A percentile compares a stretch with the other conserved stretches of the same genome.
These are phyloP conservation scores for Diospyros lotus DNA, from an alignment of 148 eudicot species.

Conservation along the genomic window DNA sequence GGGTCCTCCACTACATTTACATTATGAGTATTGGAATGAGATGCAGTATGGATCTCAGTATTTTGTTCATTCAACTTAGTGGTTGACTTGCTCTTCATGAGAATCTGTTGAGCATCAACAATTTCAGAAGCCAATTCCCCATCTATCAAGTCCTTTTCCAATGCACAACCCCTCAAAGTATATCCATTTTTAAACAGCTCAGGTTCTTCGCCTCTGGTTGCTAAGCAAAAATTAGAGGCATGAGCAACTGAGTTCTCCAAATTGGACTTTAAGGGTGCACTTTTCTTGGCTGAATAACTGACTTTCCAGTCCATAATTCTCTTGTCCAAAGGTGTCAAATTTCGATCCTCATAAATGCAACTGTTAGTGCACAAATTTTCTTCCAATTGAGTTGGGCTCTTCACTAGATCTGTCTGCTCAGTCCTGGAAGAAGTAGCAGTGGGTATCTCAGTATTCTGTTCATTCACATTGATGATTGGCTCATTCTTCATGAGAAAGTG, in stretches of 20 bases:
- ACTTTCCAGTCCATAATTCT: not conserved
- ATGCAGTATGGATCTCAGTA: not conserved
- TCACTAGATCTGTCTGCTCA: too few species aligned
- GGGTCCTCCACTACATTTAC: not conserved
- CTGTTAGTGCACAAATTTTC: too few species aligned
- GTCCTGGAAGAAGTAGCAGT: too few species aligned
- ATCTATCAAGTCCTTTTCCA: slow-evolving; percentile 20
- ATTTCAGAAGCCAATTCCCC: slow-evolving; percentile 13
- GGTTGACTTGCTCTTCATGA: slow-evolving; percentile 7
- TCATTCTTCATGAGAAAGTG: too few species aligned
- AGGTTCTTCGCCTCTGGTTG: slow-evolving; percentile 25
- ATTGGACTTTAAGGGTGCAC: slow-evolving; percentile 11
- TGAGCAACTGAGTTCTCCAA: slow-evolving; percentile 1
- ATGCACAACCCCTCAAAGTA: slow-evolving; percentile 40
- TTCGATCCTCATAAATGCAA: too few species aligned
- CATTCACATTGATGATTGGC: too few species aligned
- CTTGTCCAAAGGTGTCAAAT: too few species aligned
- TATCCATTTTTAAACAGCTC: slow-evolving; percentile 36
- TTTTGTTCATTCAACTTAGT: slow-evolving; percentile 6
- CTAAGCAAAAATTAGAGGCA: slow-evolving; percentile 17
- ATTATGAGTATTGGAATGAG: slow-evolving; percentile 7
- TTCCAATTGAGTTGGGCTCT: too few species aligned
- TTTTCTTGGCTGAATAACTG: slow-evolving; percentile 8
- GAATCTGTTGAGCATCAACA: slow-evolving; percentile 7
- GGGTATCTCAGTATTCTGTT: too few species aligned